Conservation (phyloP, 495 filamentous ascomycete species). For the Hypomontagnella submonticulosa region DNA sequence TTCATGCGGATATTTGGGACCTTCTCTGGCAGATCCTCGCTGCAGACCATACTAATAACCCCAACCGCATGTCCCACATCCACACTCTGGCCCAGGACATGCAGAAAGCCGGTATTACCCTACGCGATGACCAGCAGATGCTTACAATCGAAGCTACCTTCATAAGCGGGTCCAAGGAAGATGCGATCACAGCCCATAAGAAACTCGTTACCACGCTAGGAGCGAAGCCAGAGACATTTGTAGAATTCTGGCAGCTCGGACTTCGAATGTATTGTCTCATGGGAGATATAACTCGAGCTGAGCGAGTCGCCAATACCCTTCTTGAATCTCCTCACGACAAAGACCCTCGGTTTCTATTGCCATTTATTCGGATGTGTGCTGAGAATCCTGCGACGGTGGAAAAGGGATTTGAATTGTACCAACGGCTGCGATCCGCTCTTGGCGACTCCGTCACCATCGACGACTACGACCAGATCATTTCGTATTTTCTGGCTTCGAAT, state of each 20-base stretch:
- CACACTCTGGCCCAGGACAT: slow-evolving; percentile 72
- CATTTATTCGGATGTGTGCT: slow-evolving; percentile 67
- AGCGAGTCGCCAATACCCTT: slow-evolving; percentile 69
- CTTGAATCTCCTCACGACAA: slow-evolving; percentile 60
- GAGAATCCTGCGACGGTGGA: slow-evolving; percentile 48
- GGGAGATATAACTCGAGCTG: slow-evolving; percentile 70
- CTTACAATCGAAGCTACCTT: slow-evolving; percentile 73
- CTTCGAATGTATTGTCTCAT: slow-evolving; percentile 71
- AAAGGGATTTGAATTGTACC: slow-evolving; percentile 75
- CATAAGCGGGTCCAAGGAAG: slow-evolving; percentile 64
- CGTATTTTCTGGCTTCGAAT: slow-evolving; percentile 68
- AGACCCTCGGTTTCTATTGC: slow-evolving; percentile 70
- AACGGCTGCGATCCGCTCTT: slow-evolving; percentile 67
- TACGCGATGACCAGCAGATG: slow-evolving; percentile 68
- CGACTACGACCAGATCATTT: slow-evolving; percentile 77
- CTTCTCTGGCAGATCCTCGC: slow-evolving; percentile 63
- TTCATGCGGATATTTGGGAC: slow-evolving; percentile 66
- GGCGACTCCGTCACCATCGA: slow-evolving; percentile 72
- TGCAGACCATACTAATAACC: slow-evolving; percentile 50
- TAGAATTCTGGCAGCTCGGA: slow-evolving; percentile 74
- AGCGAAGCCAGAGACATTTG: slow-evolving; percentile 60
- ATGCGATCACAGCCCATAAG: slow-evolving; percentile 75
- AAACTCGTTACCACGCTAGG: slow-evolving; percentile 64
- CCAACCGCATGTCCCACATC: slow-evolving; percentile 68
- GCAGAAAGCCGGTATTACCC: slow-evolving; percentile 59